Base-by-base conservation (phyloP, 768 basidiomycete genomes). In the Leccinum uliginosum region DNA sequence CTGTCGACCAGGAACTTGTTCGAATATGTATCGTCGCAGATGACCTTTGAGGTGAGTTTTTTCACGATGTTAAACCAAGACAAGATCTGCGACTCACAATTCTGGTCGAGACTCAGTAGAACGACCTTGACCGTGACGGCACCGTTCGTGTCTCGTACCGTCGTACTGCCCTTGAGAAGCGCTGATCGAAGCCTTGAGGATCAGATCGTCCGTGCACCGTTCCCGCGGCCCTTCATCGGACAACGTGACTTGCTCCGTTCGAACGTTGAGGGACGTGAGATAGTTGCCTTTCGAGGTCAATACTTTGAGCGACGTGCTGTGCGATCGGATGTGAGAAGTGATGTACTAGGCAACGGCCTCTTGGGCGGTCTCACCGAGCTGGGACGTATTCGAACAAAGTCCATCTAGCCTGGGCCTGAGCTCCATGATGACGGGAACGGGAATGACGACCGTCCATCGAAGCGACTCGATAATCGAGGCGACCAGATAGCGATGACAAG, bases 201-300 rank as follows among this genome's bases (percentile, higher is more conserved):
- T 97, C 53, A 95, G 78, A 65, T 98, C 96, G 67, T 98, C 97
- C 91, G 97, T 94, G 58, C 81, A 92, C 38, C 88, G 80, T 47
- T 89, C 87, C 72, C 76, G 75, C 55, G 67, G 75, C 62, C 59
- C 65, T 61, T 74, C 73, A 27, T 74, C 73, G 23, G 79, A 66
- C 66, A 93, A 90, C 59, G 92, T 87, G 57, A 94, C 81, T 59
- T 88, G 82, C 70, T 98, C 96, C 1, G 84, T 86, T 23, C 93
- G 85, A 19, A 98, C 83, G 65, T 72, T 85, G 17, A 99, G 80
- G 38, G 88, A 87, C 0, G 83, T 78, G 4, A 99, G 80, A 69
- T 98, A 98, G 67, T 98, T 98, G 59, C 97, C 97, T 62, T 88
- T 88, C 6, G 89, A 89, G 1, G 97, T 99, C 74, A 93, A 94